Conservation (phyloP, 2,329 filamentous ascomycete species). For the Penicillium crustosum region DNA sequence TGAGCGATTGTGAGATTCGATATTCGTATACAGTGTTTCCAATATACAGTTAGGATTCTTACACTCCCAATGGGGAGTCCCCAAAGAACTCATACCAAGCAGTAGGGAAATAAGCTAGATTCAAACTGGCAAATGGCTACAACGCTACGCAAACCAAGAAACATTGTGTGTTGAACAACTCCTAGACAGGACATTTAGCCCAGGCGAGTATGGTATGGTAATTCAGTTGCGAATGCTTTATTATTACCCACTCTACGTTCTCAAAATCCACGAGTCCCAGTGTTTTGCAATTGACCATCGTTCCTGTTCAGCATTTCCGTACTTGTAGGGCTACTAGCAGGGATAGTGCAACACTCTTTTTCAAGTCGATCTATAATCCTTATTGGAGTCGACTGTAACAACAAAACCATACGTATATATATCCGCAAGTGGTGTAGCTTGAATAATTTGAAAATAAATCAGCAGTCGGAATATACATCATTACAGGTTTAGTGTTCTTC, state of each 20-base stretch:
- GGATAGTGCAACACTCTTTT: neutral
- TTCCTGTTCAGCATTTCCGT: too few relatives aligned
- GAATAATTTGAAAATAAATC: neutral
- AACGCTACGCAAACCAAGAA: neutral
- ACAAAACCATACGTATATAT: neutral
- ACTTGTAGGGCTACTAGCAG: neutral
- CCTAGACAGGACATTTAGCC: neutral
- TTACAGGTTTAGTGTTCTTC: neutral
- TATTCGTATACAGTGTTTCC: neutral
- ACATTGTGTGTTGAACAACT: neutral
- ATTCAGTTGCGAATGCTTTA: too few relatives aligned
- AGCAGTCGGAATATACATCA: neutral
- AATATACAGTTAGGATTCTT: neutral
- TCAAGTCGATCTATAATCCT: neutral
- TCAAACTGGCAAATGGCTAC: neutral
- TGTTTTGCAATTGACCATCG: too few relatives aligned
- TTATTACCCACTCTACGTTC: too few relatives aligned
- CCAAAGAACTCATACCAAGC: too few relatives aligned
- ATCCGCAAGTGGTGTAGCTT: neutral
- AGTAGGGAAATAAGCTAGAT: too few relatives aligned
- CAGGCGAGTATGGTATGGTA: too few relatives aligned
- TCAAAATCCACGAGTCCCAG: too few relatives aligned
- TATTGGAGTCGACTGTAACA: neutral
- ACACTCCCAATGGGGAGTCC: slow-evolving; percentile 20
- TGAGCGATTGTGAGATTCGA: neutral